Conservation (phyloP, 352 stramenopile species). For the Saprolegnia diclina region DNA sequence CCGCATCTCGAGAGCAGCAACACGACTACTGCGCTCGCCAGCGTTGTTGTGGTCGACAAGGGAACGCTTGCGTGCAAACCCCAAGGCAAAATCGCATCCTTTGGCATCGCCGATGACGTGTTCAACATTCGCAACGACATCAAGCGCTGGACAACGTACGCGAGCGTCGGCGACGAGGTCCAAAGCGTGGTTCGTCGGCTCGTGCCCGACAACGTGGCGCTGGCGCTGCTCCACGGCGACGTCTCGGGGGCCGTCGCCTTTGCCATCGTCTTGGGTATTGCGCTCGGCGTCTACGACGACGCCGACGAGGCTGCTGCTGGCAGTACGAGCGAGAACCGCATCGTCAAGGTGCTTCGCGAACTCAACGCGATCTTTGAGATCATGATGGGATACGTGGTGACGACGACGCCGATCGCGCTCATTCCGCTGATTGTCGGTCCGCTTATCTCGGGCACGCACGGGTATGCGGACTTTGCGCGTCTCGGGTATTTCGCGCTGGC, state of each 20-base stretch:
- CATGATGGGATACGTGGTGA: slow-evolving; percentile 67
- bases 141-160: slow-evolving; percentile 42
- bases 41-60: not conserved
- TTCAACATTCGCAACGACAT: slow-evolving; percentile 55
- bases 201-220: slow-evolving; percentile 67
- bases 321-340: not conserved
- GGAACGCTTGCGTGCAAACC: not conserved
- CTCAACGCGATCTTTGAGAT: slow-evolving; percentile 69
- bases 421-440: slow-evolving; percentile 60
- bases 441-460: slow-evolving; percentile 41
- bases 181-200: slow-evolving; percentile 20
- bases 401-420: slow-evolving; percentile 65
- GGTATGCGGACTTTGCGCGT: slow-evolving; percentile 43
- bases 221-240: slow-evolving; percentile 55
- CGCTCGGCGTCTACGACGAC: slow-evolving; percentile 60
- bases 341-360: slow-evolving; percentile 28
- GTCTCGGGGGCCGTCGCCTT: slow-evolving; percentile 65
- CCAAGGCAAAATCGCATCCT: not conserved
- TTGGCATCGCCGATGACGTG: not conserved
- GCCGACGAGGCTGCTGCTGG: not conserved
- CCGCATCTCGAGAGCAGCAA: not conserved
- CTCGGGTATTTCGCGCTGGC: slow-evolving; percentile 42
- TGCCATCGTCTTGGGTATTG: slow-evolving; percentile 57
- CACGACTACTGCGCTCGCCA: slow-evolving; percentile 46
- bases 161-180: slow-evolving; percentile 45